Evolutionary conservation across 768 basidiomycete species (phyloP).

Genomic region (Lentinula raphanica): DNA sequence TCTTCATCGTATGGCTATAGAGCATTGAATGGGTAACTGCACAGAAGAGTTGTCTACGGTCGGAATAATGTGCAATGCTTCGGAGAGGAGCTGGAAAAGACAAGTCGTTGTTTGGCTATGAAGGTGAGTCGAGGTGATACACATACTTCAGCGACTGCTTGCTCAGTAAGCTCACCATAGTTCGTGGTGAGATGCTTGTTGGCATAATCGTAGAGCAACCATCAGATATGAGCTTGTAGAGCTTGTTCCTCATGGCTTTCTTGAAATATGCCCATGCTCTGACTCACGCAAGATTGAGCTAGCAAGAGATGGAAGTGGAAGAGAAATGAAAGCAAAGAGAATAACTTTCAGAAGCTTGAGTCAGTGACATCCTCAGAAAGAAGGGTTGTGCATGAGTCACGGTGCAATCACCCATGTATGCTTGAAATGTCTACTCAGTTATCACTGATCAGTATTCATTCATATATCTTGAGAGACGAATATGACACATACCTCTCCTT

Average conservation of each 20-base stretch:
- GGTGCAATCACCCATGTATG: too few species aligned
- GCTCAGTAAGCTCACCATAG: slow-evolving; percentile 49
- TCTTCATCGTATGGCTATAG: slow-evolving; percentile 38
- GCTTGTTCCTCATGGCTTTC: neutral
- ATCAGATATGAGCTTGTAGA: slow-evolving; percentile 43
- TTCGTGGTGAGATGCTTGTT: slow-evolving; percentile 48
- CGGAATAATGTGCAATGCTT: slow-evolving; percentile 37
- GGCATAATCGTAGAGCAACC: slow-evolving; percentile 50
- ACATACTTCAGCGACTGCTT: slow-evolving; percentile 41
- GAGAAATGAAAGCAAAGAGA: neutral
- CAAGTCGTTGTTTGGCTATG: neutral
- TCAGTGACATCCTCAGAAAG: too few species aligned
- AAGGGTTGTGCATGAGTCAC: too few species aligned
- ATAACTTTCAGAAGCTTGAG: neutral
- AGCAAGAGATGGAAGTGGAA: neutral
- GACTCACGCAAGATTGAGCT: neutral
- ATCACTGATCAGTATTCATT: too few species aligned
- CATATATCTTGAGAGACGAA: too few species aligned
- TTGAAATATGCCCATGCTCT: slow-evolving; percentile 6
- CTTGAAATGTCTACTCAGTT: too few species aligned
- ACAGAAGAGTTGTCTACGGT: slow-evolving; percentile 47
- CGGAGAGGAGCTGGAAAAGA: slow-evolving; percentile 34
- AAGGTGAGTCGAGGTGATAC: slow-evolving; percentile 1
- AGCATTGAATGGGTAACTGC: slow-evolving; percentile 33
- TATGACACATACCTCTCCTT: too few species aligned